Conservation (phyloP, 108 stramenopile species). For the Epithemia pelagica region DNA sequence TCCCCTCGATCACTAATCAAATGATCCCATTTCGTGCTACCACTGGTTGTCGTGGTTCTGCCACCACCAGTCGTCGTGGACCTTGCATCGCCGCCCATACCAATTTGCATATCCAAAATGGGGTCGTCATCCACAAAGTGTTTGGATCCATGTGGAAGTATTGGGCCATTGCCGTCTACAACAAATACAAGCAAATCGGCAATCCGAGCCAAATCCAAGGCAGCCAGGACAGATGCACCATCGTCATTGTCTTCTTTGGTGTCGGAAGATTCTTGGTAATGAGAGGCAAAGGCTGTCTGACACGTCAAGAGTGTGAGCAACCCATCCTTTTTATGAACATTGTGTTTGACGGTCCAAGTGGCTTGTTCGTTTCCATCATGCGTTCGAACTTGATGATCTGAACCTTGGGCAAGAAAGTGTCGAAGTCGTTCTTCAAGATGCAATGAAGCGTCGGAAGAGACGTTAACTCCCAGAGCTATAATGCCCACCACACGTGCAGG, state of each 20-base stretch:
- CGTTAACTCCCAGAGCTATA: constrained; percentile 59
- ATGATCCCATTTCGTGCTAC: constrained; percentile 53
- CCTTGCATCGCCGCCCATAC: constrained; percentile 24
- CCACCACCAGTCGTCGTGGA: constrained; percentile 7
- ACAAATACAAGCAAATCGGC: constrained; percentile 84
- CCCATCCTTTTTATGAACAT: constrained; percentile 71
- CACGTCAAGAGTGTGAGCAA: constrained; percentile 73
- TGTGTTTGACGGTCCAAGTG: constrained; percentile 58
- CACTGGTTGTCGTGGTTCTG: constrained; percentile 1
- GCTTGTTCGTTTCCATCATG: constrained; percentile 7
- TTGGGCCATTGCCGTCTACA: constrained; percentile 63
- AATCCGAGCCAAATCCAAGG: constrained; percentile 81
- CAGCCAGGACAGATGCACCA: constrained; percentile 68
- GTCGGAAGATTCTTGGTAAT: neutral
- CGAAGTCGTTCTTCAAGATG: constrained; percentile 56
- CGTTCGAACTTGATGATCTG: constrained; percentile 5
- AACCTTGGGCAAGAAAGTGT: constrained; percentile 19
- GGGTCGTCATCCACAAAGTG: constrained; percentile 12
- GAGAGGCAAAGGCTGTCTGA: constrained; percentile 45
- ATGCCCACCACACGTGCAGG: constrained; percentile 85
- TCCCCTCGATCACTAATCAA: constrained; percentile 75
- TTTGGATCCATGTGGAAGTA: too few relatives aligned
- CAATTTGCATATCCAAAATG: constrained; percentile 38
- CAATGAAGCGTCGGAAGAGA: constrained; percentile 3
- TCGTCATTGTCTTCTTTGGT: constrained; percentile 15